Conservation (phyloP, 768 basidiomycete species). For the Neoboletus subvelutipes region DNA sequence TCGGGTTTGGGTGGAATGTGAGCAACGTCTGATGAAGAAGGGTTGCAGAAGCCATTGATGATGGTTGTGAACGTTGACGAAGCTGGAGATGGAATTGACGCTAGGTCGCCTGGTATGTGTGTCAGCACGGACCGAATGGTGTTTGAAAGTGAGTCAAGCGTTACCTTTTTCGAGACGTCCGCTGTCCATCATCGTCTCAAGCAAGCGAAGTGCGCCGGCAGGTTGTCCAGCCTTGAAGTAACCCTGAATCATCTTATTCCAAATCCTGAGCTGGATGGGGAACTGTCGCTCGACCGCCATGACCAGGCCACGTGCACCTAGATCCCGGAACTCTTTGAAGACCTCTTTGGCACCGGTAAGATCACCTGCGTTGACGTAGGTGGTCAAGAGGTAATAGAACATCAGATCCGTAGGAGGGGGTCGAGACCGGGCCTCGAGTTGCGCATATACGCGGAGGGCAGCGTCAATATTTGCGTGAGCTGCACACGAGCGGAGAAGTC, state of each 20-base stretch:
- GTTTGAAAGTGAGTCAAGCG: not conserved
- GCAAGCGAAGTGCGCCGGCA: constrained; percentile 59
- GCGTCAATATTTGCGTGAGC: constrained; percentile 53
- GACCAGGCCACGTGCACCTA: constrained; percentile 37
- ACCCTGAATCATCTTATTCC: constrained; percentile 75
- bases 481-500: constrained; percentile 63
- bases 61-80: constrained; percentile 63
- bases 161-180: constrained; percentile 21
- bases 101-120: constrained; percentile 19
- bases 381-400: constrained; percentile 58
- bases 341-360: constrained; percentile 53
- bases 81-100: constrained; percentile 54
- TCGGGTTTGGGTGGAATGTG: constrained; percentile 38
- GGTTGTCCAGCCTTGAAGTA: constrained; percentile 67
- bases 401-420: constrained; percentile 34
- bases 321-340: constrained; percentile 57
- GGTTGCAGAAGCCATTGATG: constrained; percentile 62
- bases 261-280: constrained; percentile 49
- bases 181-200: constrained; percentile 70
- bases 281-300: constrained; percentile 17
- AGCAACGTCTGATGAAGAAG: constrained; percentile 28
- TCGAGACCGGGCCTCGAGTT: constrained; percentile 46
- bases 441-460: constrained; percentile 64
- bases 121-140: not conserved
- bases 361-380: constrained; percentile 53